Evolutionary conservation across 768 basidiomycete species (phyloP), one percentile per base, ranked within the genome.

Genomic region (Auriculariales sp.): DNA sequence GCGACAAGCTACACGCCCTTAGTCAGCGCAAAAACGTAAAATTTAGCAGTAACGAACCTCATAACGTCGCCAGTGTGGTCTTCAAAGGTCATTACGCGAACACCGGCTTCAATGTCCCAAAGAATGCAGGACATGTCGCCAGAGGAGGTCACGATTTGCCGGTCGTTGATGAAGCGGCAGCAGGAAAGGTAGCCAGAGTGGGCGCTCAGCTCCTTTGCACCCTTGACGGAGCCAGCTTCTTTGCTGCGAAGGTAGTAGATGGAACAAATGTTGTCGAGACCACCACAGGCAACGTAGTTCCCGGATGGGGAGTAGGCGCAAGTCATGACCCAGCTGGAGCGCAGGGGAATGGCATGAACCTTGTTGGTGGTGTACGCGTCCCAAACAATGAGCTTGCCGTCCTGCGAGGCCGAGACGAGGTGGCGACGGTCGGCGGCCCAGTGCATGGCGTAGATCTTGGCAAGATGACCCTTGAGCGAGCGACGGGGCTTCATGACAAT

Each of bases 361-460:
- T 99, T 99, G 77, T 99, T 99, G 52, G 93, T 95, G n/a, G 94
- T 98, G 68, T 98, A 98, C 47, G 94, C 94, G 66, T 99, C 94
- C 94, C 94, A 99, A 49, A 99, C 94, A 62, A 99, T 98, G 52
- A 99, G 78, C 67, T 99, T 99, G 48, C 94, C 94, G 62, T 99
- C 94, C 64, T 99, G 94, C 2, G 94, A 98, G n/a, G 94, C 94
- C 14, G 95, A 98, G 30, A 99, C 94, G 53, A 99, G 79, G 71
- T 99, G 94, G 59, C 95, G 77, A 61, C 91, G 79, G 72, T 99
- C 94, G 48, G 86, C 81, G 29, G 94, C 86, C 95, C 95, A 99
- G 66, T 99, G 95, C 88, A 99, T 95, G 45, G 94, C 94, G 65
- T 99, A 99, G 62, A 99, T 98, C 75, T 99, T 99, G 54, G 94